Conservation (phyloP, 495 filamentous ascomycete genomes). For the Umbilicaria muhlenbergii region DNA sequence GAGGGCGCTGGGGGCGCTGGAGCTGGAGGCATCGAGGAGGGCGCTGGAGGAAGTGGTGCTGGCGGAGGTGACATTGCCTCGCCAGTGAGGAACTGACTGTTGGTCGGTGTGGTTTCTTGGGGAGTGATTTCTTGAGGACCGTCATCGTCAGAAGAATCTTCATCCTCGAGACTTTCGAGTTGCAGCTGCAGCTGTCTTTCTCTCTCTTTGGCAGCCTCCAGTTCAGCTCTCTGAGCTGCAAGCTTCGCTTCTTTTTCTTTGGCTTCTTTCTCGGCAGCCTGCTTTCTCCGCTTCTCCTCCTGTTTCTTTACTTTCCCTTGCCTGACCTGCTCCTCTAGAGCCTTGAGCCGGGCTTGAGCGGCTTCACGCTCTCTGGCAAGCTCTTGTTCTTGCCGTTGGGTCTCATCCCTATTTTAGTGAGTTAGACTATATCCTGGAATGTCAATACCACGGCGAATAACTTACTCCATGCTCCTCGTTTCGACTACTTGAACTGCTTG, state of each 20-base stretch:
- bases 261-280: slow-evolving; percentile 71
- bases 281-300: slow-evolving; percentile 82
- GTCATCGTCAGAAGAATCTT: slow-evolving; percentile 77
- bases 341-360: slow-evolving; percentile 65
- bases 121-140: slow-evolving; percentile 68
- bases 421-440: background rate
- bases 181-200: slow-evolving; percentile 79
- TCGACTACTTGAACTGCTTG: slow-evolving; percentile 65
- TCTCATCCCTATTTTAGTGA: slow-evolving; percentile 47
- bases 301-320: slow-evolving; percentile 94
- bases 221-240: slow-evolving; percentile 74
- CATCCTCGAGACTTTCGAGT: slow-evolving; percentile 64
- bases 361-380: slow-evolving; percentile 65
- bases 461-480: slow-evolving; percentile 72
- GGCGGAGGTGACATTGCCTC: slow-evolving; percentile 30
- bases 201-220: slow-evolving; percentile 77
- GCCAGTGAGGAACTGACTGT: slow-evolving; percentile 37
- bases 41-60: slow-evolving; percentile 24
- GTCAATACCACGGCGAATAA: slow-evolving; percentile 12
- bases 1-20: slow-evolving; percentile 25
- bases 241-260: slow-evolving; percentile 80
- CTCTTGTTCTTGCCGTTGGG: slow-evolving; percentile 60
- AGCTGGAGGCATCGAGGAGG: slow-evolving; percentile 15
- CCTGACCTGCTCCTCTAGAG: slow-evolving; percentile 83
- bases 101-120: slow-evolving; percentile 66